Evolutionary conservation across 306 rosid species (phyloP), one percentile per base, ranked within the genome.

Genomic region (Abrus precatorius): DNA sequence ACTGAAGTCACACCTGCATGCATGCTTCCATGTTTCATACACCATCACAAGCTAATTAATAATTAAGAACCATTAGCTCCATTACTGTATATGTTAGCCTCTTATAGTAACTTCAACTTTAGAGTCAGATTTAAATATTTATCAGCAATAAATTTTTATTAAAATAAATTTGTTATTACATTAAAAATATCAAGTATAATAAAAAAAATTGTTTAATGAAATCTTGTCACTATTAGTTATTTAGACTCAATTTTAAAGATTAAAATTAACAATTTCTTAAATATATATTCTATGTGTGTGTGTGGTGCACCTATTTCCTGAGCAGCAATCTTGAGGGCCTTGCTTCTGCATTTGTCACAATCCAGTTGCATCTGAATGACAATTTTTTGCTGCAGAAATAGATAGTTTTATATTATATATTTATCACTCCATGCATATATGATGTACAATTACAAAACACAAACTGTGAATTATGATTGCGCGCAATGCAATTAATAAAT

Each of bases 291-390:
- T 36, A 4, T 36, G 40, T 36, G 40, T 57, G 64, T 57, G 30
- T 29, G 57, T 14, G 0, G 13, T 47, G 9, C 4, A 75, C 85
- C 85, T 68, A 5, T 53, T 68, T 41, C 77, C 36, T 8, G 11
- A 12, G 85, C 69, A 6, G 64, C 85, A 47, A 67, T 55, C 45
- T 57, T 74, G 38, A 81, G 71, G n/a, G 81, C 85, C 81, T 75
- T 68, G 49, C 41, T 48, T 48, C 81, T 75, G 72, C 72, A 12
- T 36, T 48, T 75, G 41, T 75, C 85, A 66, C 48, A 3, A 29
- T 68, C n/a, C 38, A 82, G 7, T 69, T 71, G n/a, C 57, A 82
- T 48, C 64, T 74, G 56, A 13, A 82, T n/a, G 13, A 67, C 64
- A 67, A 82, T 75, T 36, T 82, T 82, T 47, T 75, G 77, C 85